phyloP scores from a whole-genome alignment of 2,329 filamentous ascomycete genomes.

The Dactylellina leptospora region DNA sequence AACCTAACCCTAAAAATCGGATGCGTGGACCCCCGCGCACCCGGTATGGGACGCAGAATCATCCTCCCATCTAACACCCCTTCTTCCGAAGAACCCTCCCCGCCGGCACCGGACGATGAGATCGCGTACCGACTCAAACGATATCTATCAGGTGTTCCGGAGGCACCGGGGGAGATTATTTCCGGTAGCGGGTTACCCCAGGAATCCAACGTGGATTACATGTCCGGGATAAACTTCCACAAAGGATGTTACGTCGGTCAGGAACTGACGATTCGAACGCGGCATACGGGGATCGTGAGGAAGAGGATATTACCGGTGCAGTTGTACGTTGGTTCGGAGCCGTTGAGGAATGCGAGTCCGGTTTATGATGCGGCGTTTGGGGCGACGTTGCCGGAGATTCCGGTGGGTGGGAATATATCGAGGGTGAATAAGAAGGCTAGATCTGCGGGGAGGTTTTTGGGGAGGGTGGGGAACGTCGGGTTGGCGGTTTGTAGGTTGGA shows the following conservation, averaged over 20 bases:
- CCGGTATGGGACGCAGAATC: constrained; percentile 67
- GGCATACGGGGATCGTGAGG: constrained; percentile 90
- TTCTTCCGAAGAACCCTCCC: constrained; percentile 8
- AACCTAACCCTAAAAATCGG: constrained; percentile 56
- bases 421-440: constrained; percentile 68
- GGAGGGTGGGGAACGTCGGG: constrained; percentile 83
- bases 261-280: constrained; percentile 93
- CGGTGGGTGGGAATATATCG: constrained; percentile 65
- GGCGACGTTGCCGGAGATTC: constrained; percentile 57
- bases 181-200: constrained; percentile 78
- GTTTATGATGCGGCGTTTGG: constrained; percentile 42
- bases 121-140: constrained; percentile 77
- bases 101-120: constrained; percentile 61
- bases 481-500: constrained; percentile 86
- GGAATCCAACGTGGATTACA: constrained; percentile 87
- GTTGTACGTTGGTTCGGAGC: constrained; percentile 67
- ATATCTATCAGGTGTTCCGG: constrained; percentile 81
- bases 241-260: constrained; percentile 98
- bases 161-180: constrained; percentile 82
- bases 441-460: constrained; percentile 81
- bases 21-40: constrained; percentile 65
- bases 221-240: constrained; percentile 85
- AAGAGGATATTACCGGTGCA: constrained; percentile 86
- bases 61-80: constrained; percentile 60
- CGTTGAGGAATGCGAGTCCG: constrained; percentile 37